A percentile compares a stretch with the other conserved stretches of the same genome.
phyloP scores from a whole-genome alignment of 495 filamentous ascomycete species.

The Penicillium coprophilum region DNA sequence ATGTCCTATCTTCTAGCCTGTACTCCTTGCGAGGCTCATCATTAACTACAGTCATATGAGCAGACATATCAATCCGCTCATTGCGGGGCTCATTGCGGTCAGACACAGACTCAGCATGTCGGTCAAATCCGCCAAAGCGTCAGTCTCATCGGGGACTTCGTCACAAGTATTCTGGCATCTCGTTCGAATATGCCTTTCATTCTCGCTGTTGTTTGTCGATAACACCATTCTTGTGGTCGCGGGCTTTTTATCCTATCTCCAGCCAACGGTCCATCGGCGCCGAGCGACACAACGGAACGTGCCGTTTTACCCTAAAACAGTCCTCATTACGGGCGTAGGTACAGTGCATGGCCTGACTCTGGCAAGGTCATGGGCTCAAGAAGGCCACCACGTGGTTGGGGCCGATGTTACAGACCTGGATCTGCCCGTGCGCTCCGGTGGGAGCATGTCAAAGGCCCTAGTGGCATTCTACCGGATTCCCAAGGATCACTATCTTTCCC shows the following conservation, averaged over 20 bases:
- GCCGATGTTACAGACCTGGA: conserved; percentile 63
- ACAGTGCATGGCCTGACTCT: conserved; percentile 66
- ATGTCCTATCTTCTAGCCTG: neutral
- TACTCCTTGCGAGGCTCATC: neutral
- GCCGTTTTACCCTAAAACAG: conserved; percentile 53
- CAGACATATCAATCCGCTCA: neutral
- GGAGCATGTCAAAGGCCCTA: conserved; percentile 48
- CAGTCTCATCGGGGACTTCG: conserved; percentile 5
- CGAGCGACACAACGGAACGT: conserved; percentile 35
- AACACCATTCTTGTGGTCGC: conserved; percentile 49
- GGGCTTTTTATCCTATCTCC: conserved; percentile 22
- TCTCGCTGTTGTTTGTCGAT: conserved; percentile 55
- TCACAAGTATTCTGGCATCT: conserved; percentile 28
- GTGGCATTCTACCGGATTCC: conserved; percentile 54
- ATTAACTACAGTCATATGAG: neutral
- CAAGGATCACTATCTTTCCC: conserved; percentile 46
- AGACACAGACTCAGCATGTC: conserved; percentile 3
- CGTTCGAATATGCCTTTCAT: conserved; percentile 31
- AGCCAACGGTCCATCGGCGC: conserved; percentile 20
- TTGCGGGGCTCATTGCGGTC: no score
- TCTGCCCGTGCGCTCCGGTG: conserved; percentile 41
- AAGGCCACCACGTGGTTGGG: conserved; percentile 70
- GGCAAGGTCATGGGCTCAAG: conserved; percentile 63
- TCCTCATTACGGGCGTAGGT: conserved; percentile 71
- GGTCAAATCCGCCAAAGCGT: conserved; percentile 14